A percentile compares a stretch with the other conserved stretches of the same genome.
These are phyloP conservation scores for Leptographium wingfieldii DNA, from an alignment of 2,329 filamentous ascomycete genomes.

Conservation along the genomic window DNA sequence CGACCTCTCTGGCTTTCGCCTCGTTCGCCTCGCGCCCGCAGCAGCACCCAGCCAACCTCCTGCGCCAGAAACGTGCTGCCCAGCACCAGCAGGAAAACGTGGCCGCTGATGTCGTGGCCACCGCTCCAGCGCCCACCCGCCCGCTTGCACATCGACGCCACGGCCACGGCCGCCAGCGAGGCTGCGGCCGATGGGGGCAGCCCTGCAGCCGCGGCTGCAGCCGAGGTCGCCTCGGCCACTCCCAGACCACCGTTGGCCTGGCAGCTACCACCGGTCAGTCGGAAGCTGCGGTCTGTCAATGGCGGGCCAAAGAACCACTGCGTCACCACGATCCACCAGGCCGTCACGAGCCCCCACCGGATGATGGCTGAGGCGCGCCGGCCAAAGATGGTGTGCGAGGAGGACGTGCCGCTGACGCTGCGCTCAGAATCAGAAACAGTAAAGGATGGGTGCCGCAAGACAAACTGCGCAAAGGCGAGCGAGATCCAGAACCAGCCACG, in stretches of 20 bases:
- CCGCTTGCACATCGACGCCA: constrained; percentile 68
- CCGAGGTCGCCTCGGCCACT: constrained; percentile 26
- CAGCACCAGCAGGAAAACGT: constrained; percentile 84
- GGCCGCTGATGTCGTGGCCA: constrained; percentile 93
- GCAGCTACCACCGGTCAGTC: constrained; percentile 78
- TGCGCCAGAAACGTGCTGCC: constrained; percentile 71
- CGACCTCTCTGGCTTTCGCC: not conserved
- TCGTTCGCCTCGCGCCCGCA: constrained; percentile 20
- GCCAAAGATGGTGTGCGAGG: constrained; percentile 11
- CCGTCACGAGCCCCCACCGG: constrained; percentile 61
- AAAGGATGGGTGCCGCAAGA: constrained; percentile 52
- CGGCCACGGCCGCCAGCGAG: constrained; percentile 20
- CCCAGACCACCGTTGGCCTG: constrained; percentile 36
- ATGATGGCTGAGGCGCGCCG: constrained; percentile 37
- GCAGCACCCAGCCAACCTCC: constrained; percentile 55
- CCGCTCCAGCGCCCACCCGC: constrained; percentile 76
- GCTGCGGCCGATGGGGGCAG: not conserved
- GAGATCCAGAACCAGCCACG: constrained; percentile 89
- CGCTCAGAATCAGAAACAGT: not conserved
- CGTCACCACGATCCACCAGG: constrained; percentile 74
- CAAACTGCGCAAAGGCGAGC: constrained; percentile 56
- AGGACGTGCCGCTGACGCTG: constrained; percentile 4
- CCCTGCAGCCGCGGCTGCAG: constrained; percentile 16
- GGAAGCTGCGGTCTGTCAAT: constrained; percentile 80
- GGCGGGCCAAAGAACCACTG: constrained; percentile 95